These are phyloP conservation scores for Pseudozyma pruni DNA, from an alignment of 1,284 basidiomycete genomes.

Conservation along the genomic window DNA sequence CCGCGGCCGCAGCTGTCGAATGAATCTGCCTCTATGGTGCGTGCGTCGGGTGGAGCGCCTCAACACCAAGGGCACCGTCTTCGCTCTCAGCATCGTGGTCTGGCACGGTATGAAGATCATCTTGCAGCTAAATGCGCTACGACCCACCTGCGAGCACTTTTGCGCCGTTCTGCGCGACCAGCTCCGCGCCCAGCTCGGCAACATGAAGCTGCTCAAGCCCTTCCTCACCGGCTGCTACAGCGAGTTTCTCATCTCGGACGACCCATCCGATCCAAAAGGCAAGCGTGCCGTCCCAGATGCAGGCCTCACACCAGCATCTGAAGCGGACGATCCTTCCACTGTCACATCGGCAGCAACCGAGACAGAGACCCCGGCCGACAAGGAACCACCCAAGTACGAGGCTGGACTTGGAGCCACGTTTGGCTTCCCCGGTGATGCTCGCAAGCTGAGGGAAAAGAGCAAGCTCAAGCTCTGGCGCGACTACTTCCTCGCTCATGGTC, in stretches of 20 bases:
- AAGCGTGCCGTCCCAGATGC: conserved; percentile 45
- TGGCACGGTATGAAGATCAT: conserved; percentile 97
- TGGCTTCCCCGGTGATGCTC: conserved; percentile 68
- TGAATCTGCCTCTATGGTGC: conserved; percentile 90
- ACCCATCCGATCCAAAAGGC: conserved; percentile 69
- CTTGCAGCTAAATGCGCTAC: conserved; percentile 92
- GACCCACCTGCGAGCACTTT: conserved; percentile 93
- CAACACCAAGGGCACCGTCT: conserved; percentile 76
- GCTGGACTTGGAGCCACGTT: conserved; percentile 64
- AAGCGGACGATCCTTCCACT: conserved; percentile 14
- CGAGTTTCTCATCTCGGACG: conserved; percentile 78
- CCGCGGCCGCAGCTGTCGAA: conserved; percentile 81
- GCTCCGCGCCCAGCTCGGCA: conserved; percentile 78
- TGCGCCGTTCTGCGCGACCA: conserved; percentile 88
- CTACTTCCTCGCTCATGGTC: conserved; percentile 80
- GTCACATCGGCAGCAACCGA: conserved; percentile 3
- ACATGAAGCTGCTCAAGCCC: conserved; percentile 89
- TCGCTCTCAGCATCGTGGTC: conserved; percentile 89
- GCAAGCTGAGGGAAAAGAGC: conserved; percentile 80
- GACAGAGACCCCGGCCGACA: conserved; percentile 13
- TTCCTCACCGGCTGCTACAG: conserved; percentile 95
- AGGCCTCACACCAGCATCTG: conserved; percentile 19
- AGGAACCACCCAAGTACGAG: conserved; percentile 38
- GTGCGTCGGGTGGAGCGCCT: conserved; percentile 90
- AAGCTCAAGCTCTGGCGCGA: conserved; percentile 97